These are phyloP conservation scores for Zasmidium angulare DNA, from an alignment of 2,329 filamentous ascomycete genomes.

Conservation along the genomic window DNA sequence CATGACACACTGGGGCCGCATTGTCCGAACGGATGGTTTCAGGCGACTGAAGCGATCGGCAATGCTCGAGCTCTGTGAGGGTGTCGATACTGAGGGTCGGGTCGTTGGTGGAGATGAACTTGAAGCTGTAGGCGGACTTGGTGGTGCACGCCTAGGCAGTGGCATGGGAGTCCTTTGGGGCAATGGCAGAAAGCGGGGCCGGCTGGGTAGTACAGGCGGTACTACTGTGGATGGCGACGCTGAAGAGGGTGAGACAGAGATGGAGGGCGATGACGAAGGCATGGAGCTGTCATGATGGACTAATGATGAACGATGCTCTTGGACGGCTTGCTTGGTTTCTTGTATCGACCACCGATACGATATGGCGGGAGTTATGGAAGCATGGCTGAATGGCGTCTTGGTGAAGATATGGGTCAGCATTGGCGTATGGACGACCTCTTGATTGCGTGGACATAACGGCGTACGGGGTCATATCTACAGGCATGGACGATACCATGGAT, in stretches of 20 bases:
- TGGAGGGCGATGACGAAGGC: constrained; percentile 32
- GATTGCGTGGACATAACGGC: too few species aligned
- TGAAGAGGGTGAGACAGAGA: constrained; percentile 32
- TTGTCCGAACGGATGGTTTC: constrained; percentile 88
- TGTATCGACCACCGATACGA: background rate
- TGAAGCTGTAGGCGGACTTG: constrained; percentile 58
- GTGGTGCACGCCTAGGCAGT: constrained; percentile 48
- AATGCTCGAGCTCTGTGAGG: constrained; percentile 87
- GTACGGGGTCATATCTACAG: too few species aligned
- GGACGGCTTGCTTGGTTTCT: background rate
- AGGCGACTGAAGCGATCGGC: constrained; percentile 73
- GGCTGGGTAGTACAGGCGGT: constrained; percentile 43
- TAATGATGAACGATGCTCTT: background rate
- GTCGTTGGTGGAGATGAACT: constrained; percentile 86
- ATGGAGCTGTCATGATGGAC: constrained; percentile 31
- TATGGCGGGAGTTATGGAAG: background rate
- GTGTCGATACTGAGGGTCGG: constrained; percentile 89
- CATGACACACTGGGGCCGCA: constrained; percentile 88
- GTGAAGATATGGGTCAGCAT: background rate
- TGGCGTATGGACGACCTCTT: background rate
- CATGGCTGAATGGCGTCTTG: background rate
- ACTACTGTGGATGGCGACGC: constrained; percentile 45
- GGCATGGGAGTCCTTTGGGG: constrained; percentile 34
- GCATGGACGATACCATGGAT: too few species aligned
- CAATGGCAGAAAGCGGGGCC: constrained; percentile 45